Evolutionary conservation across 306 rosid genomes (phyloP), one percentile per base, ranked within the genome.

Genomic region (Astragalus glycyphyllos): DNA sequence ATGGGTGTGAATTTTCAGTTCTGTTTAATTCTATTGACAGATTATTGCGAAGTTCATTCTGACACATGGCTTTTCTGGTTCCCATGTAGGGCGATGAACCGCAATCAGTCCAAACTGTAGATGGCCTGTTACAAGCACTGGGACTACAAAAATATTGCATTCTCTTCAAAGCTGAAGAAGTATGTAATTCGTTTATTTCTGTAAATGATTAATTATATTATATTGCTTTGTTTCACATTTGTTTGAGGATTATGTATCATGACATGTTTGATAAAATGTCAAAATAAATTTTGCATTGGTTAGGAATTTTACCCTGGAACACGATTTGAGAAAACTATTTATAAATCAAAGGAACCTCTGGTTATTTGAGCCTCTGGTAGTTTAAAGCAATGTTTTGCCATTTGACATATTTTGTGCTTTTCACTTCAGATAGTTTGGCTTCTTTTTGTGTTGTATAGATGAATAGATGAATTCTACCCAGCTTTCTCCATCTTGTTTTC

Each of bases 81-180:
- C 57, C 68, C 62, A 51, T 71, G 76, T 72, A 91, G 99, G 92
- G 75, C 47, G 88, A 81, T 14, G 96, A 86, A 79, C 92, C 75
- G 20, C 86, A 83, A 82, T 77, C 86, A 14, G 86, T 58, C 41
- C 86, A 87, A 87, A 89, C 89, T 70, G 88, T 94, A 46, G 97
- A 94, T 79, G 84, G 92, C 65, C 77, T 94, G 80, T 79, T 94
- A 72, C 91, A 87, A 50, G 72, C 83, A 4, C 77, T 94, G 57
- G 99, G 97, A 64, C 79, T 94, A 75, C 88, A 85, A 82, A 94
- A 94, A 85, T 94, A 91, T 83, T 87, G 76, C 61, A 81, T 94
- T 69, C 76, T 84, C 57, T 94, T 94, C 75, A 94, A 94, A 79
- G 99, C 91, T 16, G 99, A 94, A 86, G 99, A 94, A 78, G 99